phyloP scores from a whole-genome alignment of 495 filamentous ascomycete genomes.

The Staphylotrichum tortipilum region DNA sequence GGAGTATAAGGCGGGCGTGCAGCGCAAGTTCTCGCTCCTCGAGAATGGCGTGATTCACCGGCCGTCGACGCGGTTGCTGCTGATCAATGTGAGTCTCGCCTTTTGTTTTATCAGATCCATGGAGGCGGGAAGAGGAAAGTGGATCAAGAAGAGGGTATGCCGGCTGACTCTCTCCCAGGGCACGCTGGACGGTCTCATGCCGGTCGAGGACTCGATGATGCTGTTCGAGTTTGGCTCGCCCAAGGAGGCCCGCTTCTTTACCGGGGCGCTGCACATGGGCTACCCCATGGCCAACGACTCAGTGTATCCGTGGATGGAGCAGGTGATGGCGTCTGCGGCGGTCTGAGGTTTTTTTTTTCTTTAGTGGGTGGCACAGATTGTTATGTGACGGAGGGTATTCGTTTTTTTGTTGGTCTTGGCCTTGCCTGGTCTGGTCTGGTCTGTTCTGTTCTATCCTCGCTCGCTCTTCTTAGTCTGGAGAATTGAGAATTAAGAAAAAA shows the following conservation, averaged over 20 bases:
- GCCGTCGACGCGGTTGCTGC: slow-evolving; percentile 53
- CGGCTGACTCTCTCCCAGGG: too few relatives aligned
- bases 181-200: slow-evolving; percentile 62
- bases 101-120: neutral
- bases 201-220: slow-evolving; percentile 66
- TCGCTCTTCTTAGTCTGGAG: too few relatives aligned
- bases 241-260: slow-evolving; percentile 62
- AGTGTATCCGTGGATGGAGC: slow-evolving; percentile 50
- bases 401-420: too few relatives aligned
- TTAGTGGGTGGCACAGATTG: neutral
- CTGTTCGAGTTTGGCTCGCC: slow-evolving; percentile 60
- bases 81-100: slow-evolving; percentile 53
- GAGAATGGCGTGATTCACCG: slow-evolving; percentile 59
- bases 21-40: slow-evolving; percentile 64
- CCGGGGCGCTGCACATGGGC: slow-evolving; percentile 55
- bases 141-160: too few relatives aligned
- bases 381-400: neutral
- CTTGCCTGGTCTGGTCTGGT: too few relatives aligned
- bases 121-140: too few relatives aligned
- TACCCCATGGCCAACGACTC: slow-evolving; percentile 48
- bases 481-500: too few relatives aligned
- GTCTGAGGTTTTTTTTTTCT: neutral
- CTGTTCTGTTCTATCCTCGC: too few relatives aligned
- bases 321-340: slow-evolving; percentile 32
- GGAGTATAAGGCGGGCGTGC: slow-evolving; percentile 51